Percentiles rank a stretch among this genome's conserved stretches.
Evolutionary conservation across 805 yeast genomes (phyloP).

Genomic region (Henningerozyma blattae): DNA sequence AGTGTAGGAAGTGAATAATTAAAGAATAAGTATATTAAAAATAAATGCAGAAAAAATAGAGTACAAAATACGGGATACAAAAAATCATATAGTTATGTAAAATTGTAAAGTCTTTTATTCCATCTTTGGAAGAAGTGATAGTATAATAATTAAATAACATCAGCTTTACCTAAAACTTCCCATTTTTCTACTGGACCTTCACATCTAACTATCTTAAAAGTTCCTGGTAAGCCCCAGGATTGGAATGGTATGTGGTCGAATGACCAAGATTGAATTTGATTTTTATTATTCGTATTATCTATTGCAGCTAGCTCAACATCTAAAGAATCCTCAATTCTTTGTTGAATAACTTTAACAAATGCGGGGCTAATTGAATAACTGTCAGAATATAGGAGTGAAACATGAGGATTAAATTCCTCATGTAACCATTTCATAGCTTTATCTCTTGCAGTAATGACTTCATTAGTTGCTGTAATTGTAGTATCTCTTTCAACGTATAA

Average conservation of each 20-base stretch:
- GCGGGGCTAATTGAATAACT: conserved; percentile 58
- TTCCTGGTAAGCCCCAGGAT: conserved; percentile 58
- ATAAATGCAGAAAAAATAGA: not conserved
- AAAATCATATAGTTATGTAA: too few relatives aligned
- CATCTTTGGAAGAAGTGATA: too few relatives aligned
- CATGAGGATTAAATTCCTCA: conserved; percentile 55
- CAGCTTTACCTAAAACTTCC: conserved; percentile 44
- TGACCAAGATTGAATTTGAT: conserved; percentile 15
- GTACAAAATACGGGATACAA: not conserved
- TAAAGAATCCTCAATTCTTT: conserved; percentile 54
- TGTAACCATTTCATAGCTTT: conserved; percentile 47
- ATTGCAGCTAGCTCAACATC: conserved; percentile 26
- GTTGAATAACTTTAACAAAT: conserved; percentile 46
- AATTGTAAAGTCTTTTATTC: too few relatives aligned
- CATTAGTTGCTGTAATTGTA: conserved; percentile 3
- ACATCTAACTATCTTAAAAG: conserved; percentile 50
- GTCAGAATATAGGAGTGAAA: conserved; percentile 58
- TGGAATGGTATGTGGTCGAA: conserved; percentile 9
- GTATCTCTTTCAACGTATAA: conserved; percentile 32
- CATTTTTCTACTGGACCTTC: conserved; percentile 64
- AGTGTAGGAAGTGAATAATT: too few relatives aligned
- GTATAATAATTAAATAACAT: too few relatives aligned
- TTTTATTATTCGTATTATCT: conserved; percentile 1
- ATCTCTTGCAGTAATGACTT: too few relatives aligned
- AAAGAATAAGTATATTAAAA: too few relatives aligned